phyloP scores from a whole-genome alignment of 306 rosid genomes.

The Sindora glabra region DNA sequence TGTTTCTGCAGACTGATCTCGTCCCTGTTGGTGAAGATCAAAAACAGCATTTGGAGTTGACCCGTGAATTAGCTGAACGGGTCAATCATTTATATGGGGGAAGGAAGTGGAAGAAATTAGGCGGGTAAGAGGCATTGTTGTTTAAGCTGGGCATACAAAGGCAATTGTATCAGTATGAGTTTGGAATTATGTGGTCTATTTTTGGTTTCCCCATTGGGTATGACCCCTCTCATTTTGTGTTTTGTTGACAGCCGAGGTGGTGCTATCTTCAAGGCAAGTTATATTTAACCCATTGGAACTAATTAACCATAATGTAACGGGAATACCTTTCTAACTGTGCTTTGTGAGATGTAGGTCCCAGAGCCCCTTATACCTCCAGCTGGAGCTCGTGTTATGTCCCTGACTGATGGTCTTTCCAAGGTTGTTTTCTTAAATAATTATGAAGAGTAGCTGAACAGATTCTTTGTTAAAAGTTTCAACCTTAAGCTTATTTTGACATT shows the following conservation, averaged over 20 bases:
- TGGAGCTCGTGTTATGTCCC: constrained; percentile 95
- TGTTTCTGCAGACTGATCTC: constrained; percentile 74
- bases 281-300: constrained; percentile 14
- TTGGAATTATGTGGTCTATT: constrained; percentile 3
- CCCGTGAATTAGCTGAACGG: constrained; percentile 88
- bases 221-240: constrained; percentile 26
- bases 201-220: constrained; percentile 4
- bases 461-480: neutral
- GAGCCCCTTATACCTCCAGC: constrained; percentile 94
- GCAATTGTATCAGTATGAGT: neutral
- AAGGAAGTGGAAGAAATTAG: constrained; percentile 93
- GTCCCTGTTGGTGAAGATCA: constrained; percentile 99
- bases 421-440: constrained; percentile 26
- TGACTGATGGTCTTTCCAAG: constrained; percentile 92
- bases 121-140: constrained; percentile 64
- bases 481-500: constrained; percentile 14
- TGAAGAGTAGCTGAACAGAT: neutral
- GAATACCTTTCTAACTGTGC: constrained; percentile 6
- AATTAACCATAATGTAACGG: constrained; percentile 11
- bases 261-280: constrained; percentile 68
- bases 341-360: constrained; percentile 60
- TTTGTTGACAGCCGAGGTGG: constrained; percentile 77
- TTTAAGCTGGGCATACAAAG: constrained; percentile 4
- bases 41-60: constrained; percentile 94
- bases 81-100: constrained; percentile 88